These are phyloP conservation scores for Hymenoscyphus scutula DNA, from an alignment of 2,329 filamentous ascomycete species.

Conservation along the genomic window DNA sequence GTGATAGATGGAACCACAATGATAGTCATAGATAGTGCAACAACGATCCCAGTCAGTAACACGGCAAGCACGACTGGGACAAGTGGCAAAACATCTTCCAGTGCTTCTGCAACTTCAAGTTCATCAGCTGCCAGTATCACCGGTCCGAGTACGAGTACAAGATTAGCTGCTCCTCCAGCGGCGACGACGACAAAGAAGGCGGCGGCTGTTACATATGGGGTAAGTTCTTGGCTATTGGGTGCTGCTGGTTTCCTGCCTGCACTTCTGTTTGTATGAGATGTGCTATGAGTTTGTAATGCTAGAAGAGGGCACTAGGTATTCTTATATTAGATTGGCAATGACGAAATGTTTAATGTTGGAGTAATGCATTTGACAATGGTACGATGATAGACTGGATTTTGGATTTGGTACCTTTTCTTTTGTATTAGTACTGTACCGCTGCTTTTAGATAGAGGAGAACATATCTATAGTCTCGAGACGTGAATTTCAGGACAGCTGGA, in stretches of 20 bases:
- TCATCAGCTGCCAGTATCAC: not conserved
- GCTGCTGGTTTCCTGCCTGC: not conserved
- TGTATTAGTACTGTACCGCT: too few species aligned
- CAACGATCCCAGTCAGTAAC: constrained; percentile 10
- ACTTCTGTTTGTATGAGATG: not conserved
- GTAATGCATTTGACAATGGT: too few species aligned
- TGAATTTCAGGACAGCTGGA: too few species aligned
- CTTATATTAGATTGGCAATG: too few species aligned
- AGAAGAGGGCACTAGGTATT: too few species aligned
- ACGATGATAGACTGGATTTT: too few species aligned
- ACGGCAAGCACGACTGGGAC: not conserved
- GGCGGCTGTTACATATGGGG: not conserved
- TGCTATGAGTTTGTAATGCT: too few species aligned
- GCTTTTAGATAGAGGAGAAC: too few species aligned
- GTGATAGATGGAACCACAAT: constrained; percentile 5
- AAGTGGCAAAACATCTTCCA: not conserved
- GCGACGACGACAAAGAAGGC: constrained; percentile 4
- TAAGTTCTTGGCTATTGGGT: constrained; percentile 1
- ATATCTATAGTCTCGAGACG: too few species aligned
- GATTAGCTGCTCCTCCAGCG: not conserved
- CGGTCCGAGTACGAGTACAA: not conserved
- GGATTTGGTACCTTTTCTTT: too few species aligned
- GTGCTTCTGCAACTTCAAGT: not conserved
- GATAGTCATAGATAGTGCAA: constrained; percentile 18
- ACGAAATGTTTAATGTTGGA: too few species aligned